Evolutionary conservation across 73 alveolate species (phyloP).

Genomic region (Blepharisma japonicum): DNA sequence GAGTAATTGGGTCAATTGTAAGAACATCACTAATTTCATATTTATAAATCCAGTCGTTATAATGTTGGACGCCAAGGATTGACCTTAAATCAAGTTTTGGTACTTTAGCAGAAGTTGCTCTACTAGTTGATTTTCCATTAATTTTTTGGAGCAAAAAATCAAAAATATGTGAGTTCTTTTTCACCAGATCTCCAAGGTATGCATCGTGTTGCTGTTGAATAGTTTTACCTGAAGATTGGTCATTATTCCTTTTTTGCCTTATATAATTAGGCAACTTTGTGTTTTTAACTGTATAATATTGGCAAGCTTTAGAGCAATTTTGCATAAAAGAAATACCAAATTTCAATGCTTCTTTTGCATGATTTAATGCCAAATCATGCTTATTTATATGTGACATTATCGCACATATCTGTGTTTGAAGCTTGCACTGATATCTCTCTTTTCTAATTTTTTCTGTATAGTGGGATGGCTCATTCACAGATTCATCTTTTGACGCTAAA

Average conservation of each 20-base stretch:
- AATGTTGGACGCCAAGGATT: slow-evolving; percentile 37
- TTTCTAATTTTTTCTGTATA: slow-evolving; percentile 58
- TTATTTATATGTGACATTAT: slow-evolving; percentile 71
- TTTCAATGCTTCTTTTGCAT: slow-evolving; percentile 75
- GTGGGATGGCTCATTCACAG: not conserved
- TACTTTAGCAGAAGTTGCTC: not conserved
- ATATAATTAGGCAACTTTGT: slow-evolving; percentile 18
- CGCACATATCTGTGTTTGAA: slow-evolving; percentile 88
- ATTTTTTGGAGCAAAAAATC: too few species aligned
- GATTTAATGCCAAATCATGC: slow-evolving; percentile 78
- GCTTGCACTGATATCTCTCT: slow-evolving; percentile 73
- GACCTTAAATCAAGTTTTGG: slow-evolving; percentile 2
- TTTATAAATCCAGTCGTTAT: slow-evolving; percentile 55
- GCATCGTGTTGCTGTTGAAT: not conserved
- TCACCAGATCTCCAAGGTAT: too few species aligned
- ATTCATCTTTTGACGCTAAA: not conserved
- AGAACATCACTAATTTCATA: slow-evolving; percentile 48
- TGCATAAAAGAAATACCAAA: slow-evolving; percentile 70
- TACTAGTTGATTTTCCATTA: too few species aligned
- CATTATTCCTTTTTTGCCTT: not conserved
- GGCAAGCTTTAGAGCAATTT: slow-evolving; percentile 50
- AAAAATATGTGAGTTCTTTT: too few species aligned
- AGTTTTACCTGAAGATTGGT: not conserved
- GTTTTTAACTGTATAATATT: slow-evolving; percentile 41
- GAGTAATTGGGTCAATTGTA: slow-evolving; percentile 60